Evolutionary conservation across 371 early-diverging fungal species (phyloP).

Genomic region (Smittium mucronatum): DNA sequence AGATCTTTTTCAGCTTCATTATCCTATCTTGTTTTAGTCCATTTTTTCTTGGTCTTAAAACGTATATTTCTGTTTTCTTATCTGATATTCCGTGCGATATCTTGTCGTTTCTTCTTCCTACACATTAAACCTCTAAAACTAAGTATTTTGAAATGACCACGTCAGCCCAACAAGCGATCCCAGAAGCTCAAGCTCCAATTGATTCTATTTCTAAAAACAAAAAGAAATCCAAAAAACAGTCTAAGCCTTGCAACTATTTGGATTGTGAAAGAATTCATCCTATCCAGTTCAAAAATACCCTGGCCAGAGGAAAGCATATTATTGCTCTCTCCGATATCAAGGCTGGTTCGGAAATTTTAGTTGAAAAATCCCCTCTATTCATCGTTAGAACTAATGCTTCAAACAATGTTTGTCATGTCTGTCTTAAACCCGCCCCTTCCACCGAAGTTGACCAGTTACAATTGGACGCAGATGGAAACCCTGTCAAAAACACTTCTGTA

Average conservation of each 20-base stretch:
- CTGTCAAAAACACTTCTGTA: constrained; percentile 22
- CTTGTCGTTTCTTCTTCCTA: no score
- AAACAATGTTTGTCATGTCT: constrained; percentile 44
- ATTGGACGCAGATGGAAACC: constrained; percentile 22
- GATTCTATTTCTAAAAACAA: not conserved
- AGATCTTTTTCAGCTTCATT: no score
- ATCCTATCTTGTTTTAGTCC: no score
- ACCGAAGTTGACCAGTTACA: constrained; percentile 22
- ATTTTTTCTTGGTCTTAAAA: no score
- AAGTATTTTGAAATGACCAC: no score
- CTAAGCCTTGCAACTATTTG: constrained; percentile 26
- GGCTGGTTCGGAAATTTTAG: constrained; percentile 39
- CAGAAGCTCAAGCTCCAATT: no score
- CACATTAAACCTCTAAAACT: no score
- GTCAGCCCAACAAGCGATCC: no score
- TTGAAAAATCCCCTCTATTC: constrained; percentile 41
- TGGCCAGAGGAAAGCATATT: constrained; percentile 48
- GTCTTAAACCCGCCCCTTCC: constrained; percentile 32
- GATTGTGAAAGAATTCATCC: constrained; percentile 18
- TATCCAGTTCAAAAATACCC: constrained; percentile 21
- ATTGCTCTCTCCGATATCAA: constrained; percentile 37
- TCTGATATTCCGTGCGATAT: no score
- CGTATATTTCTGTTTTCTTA: no score
- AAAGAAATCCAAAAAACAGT: constrained; percentile 25
- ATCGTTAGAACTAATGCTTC: constrained; percentile 43